These are phyloP conservation scores for Combretum micranthum DNA, from an alignment of 345 rosid species.

Conservation along the genomic window DNA sequence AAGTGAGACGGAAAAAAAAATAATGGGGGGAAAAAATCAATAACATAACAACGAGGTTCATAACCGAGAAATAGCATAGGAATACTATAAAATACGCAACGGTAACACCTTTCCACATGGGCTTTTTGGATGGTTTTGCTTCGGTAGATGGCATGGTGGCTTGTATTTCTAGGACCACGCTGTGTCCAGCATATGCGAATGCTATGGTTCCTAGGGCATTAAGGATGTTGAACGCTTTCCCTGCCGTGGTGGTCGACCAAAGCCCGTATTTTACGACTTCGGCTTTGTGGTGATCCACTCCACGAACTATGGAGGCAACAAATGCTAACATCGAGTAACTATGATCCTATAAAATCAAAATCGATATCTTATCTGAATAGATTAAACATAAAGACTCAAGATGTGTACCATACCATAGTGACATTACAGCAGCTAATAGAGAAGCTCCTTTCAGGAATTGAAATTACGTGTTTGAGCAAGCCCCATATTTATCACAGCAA, in stretches of 20 bases:
- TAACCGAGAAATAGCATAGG: slow-evolving; percentile 70
- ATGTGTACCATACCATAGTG: slow-evolving; percentile 58
- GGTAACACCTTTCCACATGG: slow-evolving; percentile 58
- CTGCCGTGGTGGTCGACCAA: slow-evolving; percentile 32
- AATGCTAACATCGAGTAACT: slow-evolving; percentile 81
- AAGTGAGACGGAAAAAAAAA: no score
- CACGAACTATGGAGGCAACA: slow-evolving; percentile 41
- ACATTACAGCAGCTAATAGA: slow-evolving; percentile 63
- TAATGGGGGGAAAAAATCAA: no score
- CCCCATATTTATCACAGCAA: slow-evolving; percentile 49
- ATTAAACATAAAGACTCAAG: no score
- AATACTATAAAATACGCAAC: slow-evolving; percentile 58
- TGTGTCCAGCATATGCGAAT: slow-evolving; percentile 71
- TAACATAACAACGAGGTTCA: no score
- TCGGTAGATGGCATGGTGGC: slow-evolving; percentile 78
- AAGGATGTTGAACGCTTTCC: slow-evolving; percentile 50
- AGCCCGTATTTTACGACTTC: slow-evolving; percentile 43
- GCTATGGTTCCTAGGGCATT: slow-evolving; percentile 69
- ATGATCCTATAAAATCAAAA: no score
- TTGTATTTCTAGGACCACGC: slow-evolving; percentile 73
- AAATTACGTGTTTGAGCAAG: slow-evolving; percentile 69
- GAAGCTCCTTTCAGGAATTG: slow-evolving; percentile 59
- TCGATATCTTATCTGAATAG: no score
- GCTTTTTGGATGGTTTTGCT: slow-evolving; percentile 74
- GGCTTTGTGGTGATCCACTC: slow-evolving; percentile 36